Percentiles rank a stretch among this genome's conserved stretches.
These are phyloP conservation scores for Malassezia pachydermatis DNA, from an alignment of 1,284 basidiomycete genomes.

Conservation along the genomic window DNA sequence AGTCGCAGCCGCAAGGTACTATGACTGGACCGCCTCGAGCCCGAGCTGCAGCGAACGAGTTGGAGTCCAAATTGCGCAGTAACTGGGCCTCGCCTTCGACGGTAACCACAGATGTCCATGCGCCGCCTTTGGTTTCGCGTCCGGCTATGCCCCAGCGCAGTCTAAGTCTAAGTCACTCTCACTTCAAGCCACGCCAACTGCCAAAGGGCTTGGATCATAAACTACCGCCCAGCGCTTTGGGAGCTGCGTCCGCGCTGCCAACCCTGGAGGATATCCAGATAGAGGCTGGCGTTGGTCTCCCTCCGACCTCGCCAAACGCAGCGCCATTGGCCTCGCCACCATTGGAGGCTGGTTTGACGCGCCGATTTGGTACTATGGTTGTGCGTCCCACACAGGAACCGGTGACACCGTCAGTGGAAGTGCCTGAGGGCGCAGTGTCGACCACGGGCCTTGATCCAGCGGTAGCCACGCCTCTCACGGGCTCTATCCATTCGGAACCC, in stretches of 20 bases:
- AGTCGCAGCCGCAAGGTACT: slow-evolving; percentile 34
- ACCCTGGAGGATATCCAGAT: slow-evolving; percentile 5
- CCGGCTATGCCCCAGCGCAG: slow-evolving; percentile 4
- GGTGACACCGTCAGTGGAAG: too few species aligned
- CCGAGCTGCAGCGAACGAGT: slow-evolving; percentile 39
- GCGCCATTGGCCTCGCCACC: not conserved
- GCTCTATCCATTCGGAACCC: too few species aligned
- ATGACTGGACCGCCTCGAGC: slow-evolving; percentile 44
- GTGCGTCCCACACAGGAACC: slow-evolving; percentile 15
- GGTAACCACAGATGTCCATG: not conserved
- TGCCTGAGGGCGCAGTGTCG: too few species aligned
- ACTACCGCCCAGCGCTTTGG: too few species aligned
- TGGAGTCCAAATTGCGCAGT: slow-evolving; percentile 20
- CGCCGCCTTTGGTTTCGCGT: not conserved
- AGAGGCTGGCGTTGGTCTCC: not conserved
- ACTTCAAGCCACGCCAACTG: too few species aligned
- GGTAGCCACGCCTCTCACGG: too few species aligned
- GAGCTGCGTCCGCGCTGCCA: not conserved
- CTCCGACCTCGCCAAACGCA: not conserved
- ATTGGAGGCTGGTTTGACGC: slow-evolving; percentile 15
- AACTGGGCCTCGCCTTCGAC: not conserved
- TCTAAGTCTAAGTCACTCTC: not conserved
- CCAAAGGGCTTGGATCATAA: too few species aligned
- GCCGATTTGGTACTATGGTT: slow-evolving; percentile 38
- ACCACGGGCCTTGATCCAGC: too few species aligned